Base-by-base conservation (phyloP, 179 eudicot species). In the Monotropa hypopitys region DNA sequence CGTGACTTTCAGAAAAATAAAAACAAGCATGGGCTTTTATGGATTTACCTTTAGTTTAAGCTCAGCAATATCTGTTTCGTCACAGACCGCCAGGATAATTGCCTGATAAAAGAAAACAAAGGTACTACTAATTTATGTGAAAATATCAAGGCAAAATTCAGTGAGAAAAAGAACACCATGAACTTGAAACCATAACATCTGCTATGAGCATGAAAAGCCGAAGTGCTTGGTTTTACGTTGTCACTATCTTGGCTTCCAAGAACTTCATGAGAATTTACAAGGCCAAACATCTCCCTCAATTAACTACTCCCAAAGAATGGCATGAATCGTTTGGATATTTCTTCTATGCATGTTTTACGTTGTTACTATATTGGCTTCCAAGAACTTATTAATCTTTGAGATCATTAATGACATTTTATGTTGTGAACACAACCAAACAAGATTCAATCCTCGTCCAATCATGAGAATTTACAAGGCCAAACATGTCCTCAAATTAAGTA, bases 21-120 rank as follows among this genome's bases (percentile, higher is more conserved):
- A 33, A 30, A 38, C 2, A 28, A 43, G 12, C 73, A 47, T 47
- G 33, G 16, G 18, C 46, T 32, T 15, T 49, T 45, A 16, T n/a
- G 70, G 26, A n/a, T 71, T 77, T 82, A 95, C 98, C 99, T 91
- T 95, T 21, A 93, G 74, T 81, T 95, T 91, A 78, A 95, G 83
- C 83, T 95, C 97, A 68, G 98, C 98, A 73, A 95, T 83, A 79
- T 93, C 84, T 49, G 99, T 95, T 85, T 88, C 92, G 76, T 95
- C 99, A 87, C 98, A 95, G 54, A 95, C 91, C 62, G 88, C 88
- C 80, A 84, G 72, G 76, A 93, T 85, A 81, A 95, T 86, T n/a
- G 85, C 89, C 99, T 93, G 89, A 80, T 50, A 84, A 45, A 71
- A 73, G 56, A 76, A 67, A 23, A 59, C 53, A 57, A 33, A 57